A percentile compares a stretch with the other conserved stretches of the same genome.
phyloP scores from a whole-genome alignment of 345 rosid genomes.

The Eucalyptus tenuipes region DNA sequence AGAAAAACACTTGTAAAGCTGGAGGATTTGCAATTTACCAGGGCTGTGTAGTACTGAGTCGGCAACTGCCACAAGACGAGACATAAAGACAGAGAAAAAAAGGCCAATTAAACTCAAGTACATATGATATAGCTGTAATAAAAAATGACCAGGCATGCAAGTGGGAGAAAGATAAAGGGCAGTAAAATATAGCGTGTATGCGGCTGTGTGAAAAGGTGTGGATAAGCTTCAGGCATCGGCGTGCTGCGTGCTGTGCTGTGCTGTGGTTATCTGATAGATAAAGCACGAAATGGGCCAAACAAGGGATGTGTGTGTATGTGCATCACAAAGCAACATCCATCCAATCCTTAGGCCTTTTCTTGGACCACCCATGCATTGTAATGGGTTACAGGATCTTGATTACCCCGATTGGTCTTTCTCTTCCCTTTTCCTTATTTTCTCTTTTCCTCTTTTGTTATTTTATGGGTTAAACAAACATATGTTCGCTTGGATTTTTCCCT shows the following conservation, averaged over 20 bases:
- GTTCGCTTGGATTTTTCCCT: not conserved
- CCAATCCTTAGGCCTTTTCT: not conserved
- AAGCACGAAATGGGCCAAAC: not conserved
- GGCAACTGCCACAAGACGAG: constrained; percentile 56
- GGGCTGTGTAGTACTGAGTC: constrained; percentile 89
- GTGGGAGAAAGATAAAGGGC: not conserved
- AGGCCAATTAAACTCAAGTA: not conserved
- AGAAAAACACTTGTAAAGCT: not conserved
- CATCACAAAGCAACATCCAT: not conserved
- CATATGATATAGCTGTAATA: not conserved
- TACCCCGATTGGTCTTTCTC: fast-evolving
- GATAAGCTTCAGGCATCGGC: not conserved
- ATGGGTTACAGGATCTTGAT: not conserved
- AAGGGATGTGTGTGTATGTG: fast-evolving
- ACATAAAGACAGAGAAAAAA: not conserved
- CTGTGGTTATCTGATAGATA: not conserved
- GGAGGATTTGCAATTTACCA: constrained; percentile 28
- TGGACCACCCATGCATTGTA: not conserved
- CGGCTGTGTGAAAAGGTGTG: not conserved
- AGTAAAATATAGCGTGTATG: not conserved
- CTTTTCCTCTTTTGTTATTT: not conserved
- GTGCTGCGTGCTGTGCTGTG: not conserved
- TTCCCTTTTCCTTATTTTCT: not conserved
- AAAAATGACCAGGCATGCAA: not conserved
- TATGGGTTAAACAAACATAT: not conserved